Base-by-base conservation (phyloP, 1,139 yeast genomes). In the Yamadazyma diddensiae region DNA sequence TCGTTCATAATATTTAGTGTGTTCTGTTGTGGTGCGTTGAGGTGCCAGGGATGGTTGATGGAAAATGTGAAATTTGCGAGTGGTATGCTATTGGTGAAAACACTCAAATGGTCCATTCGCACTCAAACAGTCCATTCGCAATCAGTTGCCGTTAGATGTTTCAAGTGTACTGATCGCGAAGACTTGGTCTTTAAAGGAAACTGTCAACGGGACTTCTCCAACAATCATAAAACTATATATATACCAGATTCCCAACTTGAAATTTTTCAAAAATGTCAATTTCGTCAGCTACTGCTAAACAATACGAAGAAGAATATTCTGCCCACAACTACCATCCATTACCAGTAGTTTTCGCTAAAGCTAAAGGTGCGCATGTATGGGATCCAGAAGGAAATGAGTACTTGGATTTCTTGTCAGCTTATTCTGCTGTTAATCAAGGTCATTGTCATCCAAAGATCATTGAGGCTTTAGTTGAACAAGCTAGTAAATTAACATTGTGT, bases 321-420 rank as follows among this genome's bases (percentile, higher is more conserved):
- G 98, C 97, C 16, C 97, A 90, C 68, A 90, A 92, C 70, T 90
- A 90, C 66, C 97, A 88, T 61, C 97, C 98, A 35, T 68, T 90
- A 46, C 97, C 98, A 9, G 97, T 90, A 41, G 97, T 92, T 11
- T 83, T 90, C 62, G 71, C 85, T 50, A 80, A 73, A 55, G 97
- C 95, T 13, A 46, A 61, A 41, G 97, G 97, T 31, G 96, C 97
- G 21, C 85, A 85, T 44, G 97, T 92, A 22, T 90, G 97, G 97
- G 97, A 92, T 55, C 97, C 97, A 9, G 97, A 90, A 62, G 97
- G 96, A 41, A 82, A 73, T 31, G 87, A 83, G 53, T 84, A 84
- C 57, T 66, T 88, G 46, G 97, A 88, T 59, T 88, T 88, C 55
- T 66, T 88, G 45, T 82, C 94, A 20, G 96, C 97, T 6, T 90